A percentile compares a stretch with the other conserved stretches of the same genome.
These are phyloP conservation scores for Pythium aquatile DNA, from an alignment of 352 stramenopile species.

Conservation along the genomic window DNA sequence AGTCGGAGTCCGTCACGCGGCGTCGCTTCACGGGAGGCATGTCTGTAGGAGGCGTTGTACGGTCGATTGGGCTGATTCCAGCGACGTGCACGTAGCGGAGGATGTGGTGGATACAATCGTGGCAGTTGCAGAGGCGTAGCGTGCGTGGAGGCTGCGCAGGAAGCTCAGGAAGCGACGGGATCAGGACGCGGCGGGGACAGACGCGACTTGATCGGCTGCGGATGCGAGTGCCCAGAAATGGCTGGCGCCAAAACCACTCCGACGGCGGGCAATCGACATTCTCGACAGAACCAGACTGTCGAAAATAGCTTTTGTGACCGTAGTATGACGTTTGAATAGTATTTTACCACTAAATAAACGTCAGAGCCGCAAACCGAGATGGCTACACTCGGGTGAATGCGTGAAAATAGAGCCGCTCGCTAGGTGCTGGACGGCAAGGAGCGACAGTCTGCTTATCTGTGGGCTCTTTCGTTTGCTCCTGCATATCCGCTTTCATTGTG, in stretches of 20 bases:
- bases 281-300: slow-evolving; percentile 15
- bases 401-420: background rate
- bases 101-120: background rate
- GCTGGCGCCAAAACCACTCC: slow-evolving; percentile 24
- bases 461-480: background rate
- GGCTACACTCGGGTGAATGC: background rate
- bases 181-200: background rate
- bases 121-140: background rate
- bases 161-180: background rate
- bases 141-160: background rate
- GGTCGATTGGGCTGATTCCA: background rate
- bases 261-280: slow-evolving; percentile 9
- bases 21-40: slow-evolving; percentile 29
- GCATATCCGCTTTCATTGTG: background rate
- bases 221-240: slow-evolving; percentile 11
- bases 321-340: background rate
- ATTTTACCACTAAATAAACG: background rate
- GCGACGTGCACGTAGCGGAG: background rate
- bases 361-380: background rate
- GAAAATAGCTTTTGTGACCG: slow-evolving; percentile 8
- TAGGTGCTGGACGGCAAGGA: background rate
- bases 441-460: background rate
- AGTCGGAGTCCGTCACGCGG: slow-evolving; percentile 18
- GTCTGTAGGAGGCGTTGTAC: background rate
- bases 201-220: background rate